phyloP scores from a whole-genome alignment of 2,329 filamentous ascomycete species.

The Fusarium vanettenii region DNA sequence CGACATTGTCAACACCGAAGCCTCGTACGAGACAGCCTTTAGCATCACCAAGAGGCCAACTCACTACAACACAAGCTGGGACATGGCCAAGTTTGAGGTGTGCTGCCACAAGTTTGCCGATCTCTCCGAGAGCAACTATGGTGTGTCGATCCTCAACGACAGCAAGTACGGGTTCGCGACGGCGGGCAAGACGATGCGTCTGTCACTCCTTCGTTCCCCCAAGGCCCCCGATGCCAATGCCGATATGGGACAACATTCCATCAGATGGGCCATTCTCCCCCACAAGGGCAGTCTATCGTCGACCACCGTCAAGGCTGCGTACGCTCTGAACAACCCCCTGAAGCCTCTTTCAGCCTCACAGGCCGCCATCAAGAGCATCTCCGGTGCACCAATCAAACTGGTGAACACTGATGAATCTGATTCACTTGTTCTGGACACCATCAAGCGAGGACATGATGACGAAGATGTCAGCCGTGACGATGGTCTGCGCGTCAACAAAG shows the following conservation, averaged over 20 bases:
- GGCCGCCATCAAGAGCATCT: slow-evolving; percentile 42
- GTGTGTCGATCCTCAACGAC: slow-evolving; percentile 93
- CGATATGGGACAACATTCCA: slow-evolving; percentile 90
- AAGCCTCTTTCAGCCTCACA: slow-evolving; percentile 48
- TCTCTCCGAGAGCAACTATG: slow-evolving; percentile 87
- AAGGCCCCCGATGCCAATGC: slow-evolving; percentile 95
- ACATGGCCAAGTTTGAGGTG: slow-evolving; percentile 98
- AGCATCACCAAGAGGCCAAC: slow-evolving; percentile 90
- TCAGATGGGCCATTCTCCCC: slow-evolving; percentile 91
- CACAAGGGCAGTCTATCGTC: slow-evolving; percentile 79
- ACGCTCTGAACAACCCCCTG: slow-evolving; percentile 90
- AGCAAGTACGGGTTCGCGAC: slow-evolving; percentile 97
- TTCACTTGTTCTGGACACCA: slow-evolving; percentile 83
- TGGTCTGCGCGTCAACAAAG: slow-evolving; percentile 73
- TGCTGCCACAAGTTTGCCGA: slow-evolving; percentile 97
- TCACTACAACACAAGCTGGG: slow-evolving; percentile 97
- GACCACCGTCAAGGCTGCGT: slow-evolving; percentile 83
- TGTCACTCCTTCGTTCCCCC: slow-evolving; percentile 85
- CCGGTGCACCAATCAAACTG: slow-evolving; percentile 70
- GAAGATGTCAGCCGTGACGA: slow-evolving; percentile 75
- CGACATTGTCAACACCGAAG: slow-evolving; percentile 89
- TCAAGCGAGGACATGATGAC: slow-evolving; percentile 95
- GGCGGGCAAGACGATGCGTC: slow-evolving; percentile 86
- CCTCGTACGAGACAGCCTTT: slow-evolving; percentile 94
- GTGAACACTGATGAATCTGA: slow-evolving; percentile 63